phyloP scores from a whole-genome alignment of 352 stramenopile species.

The Phytophthora crassamura region DNA sequence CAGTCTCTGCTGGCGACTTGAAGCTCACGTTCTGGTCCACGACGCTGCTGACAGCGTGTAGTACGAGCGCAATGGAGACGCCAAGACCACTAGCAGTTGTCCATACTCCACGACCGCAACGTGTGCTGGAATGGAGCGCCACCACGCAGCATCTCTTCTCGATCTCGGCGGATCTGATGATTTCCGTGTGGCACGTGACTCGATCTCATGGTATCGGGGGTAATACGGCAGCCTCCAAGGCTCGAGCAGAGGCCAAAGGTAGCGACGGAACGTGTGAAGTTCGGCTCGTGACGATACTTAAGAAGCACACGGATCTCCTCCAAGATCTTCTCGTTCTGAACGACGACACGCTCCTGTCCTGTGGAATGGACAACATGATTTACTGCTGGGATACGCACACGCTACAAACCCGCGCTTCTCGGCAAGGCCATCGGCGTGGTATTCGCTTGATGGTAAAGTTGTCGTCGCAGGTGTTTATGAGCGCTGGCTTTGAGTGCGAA shows the following conservation, averaged over 20 bases:
- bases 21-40: slow-evolving; percentile 84
- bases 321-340: slow-evolving; percentile 83
- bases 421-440: slow-evolving; percentile 66
- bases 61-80: slow-evolving; percentile 67
- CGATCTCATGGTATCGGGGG: slow-evolving; percentile 23
- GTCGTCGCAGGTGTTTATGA: slow-evolving; percentile 75
- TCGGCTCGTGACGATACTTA: slow-evolving; percentile 56
- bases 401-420: slow-evolving; percentile 51
- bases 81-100: slow-evolving; percentile 68
- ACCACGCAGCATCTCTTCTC: slow-evolving; percentile 64
- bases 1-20: slow-evolving; percentile 74
- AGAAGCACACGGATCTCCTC: slow-evolving; percentile 74
- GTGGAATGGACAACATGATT: slow-evolving; percentile 81
- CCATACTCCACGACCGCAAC: slow-evolving; percentile 70
- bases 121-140: slow-evolving; percentile 76
- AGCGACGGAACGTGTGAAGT: slow-evolving; percentile 60
- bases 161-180: slow-evolving; percentile 75
- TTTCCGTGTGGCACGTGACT: slow-evolving; percentile 67
- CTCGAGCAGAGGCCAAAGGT: slow-evolving; percentile 24
- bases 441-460: slow-evolving; percentile 70
- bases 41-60: slow-evolving; percentile 65
- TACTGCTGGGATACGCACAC: slow-evolving; percentile 72
- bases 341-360: slow-evolving; percentile 68
- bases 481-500: slow-evolving; percentile 77
- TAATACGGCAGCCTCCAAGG: slow-evolving; percentile 25